Evolutionary conservation across 331 rosid species (phyloP).

Genomic region (Telfairia occidentalis): DNA sequence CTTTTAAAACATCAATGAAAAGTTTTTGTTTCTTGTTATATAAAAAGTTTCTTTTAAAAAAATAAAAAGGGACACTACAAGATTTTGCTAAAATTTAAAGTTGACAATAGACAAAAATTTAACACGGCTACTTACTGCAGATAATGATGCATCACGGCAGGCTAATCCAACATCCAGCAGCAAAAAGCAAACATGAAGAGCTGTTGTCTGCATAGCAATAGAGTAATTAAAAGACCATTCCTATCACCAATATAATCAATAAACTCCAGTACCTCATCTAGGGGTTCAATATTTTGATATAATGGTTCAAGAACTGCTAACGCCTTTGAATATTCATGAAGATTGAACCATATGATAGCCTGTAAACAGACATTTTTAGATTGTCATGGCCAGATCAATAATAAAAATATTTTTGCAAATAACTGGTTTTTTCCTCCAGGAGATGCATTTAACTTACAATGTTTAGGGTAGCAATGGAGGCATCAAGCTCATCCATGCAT

Average conservation of each 20-base stretch:
- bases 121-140: slow-evolving; percentile 68
- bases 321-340: slow-evolving; percentile 72
- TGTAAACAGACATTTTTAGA: slow-evolving; percentile 17
- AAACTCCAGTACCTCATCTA: slow-evolving; percentile 88
- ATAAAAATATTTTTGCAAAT: background rate
- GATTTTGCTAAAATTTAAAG: background rate
- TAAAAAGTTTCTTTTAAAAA: too few species aligned
- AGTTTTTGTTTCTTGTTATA: too few species aligned
- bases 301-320: slow-evolving; percentile 72
- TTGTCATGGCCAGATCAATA: background rate
- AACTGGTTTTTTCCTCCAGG: background rate
- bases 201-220: slow-evolving; percentile 58
- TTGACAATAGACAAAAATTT: background rate
- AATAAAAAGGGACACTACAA: background rate
- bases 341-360: slow-evolving; percentile 95
- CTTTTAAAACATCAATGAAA: too few species aligned
- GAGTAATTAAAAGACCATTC: slow-evolving; percentile 19
- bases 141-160: slow-evolving; percentile 75
- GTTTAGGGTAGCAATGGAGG: slow-evolving; percentile 55
- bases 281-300: slow-evolving; percentile 82
- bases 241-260: slow-evolving; percentile 9
- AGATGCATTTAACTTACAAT: slow-evolving; percentile 48
- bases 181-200: slow-evolving; percentile 76
- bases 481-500: slow-evolving; percentile 66
- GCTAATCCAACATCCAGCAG: slow-evolving; percentile 92